Evolutionary conservation across 306 rosid genomes (phyloP), one percentile per base, ranked within the genome.

Genomic region (Vigna angularis): DNA sequence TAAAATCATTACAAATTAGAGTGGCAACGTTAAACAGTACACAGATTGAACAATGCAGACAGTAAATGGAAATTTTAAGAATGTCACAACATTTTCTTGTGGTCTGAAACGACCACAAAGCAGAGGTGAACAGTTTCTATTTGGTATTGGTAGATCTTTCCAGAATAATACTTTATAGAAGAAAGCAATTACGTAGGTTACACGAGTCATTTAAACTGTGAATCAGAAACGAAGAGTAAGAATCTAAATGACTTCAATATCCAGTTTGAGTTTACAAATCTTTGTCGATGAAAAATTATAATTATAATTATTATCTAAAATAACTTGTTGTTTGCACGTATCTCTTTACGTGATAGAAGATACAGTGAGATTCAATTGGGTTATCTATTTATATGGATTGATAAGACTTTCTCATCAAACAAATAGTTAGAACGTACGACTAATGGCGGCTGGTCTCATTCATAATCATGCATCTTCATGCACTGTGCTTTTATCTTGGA

Each of bases 401-500:
- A 72, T 73, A 63, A 69, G 83, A 77, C 71, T 52, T 58, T 61
- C 36, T 32, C 65, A 45, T 56, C n/a, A 58, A 64, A 18, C 48
- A 50, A 73, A 86, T 73, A 30, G 24, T 26, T 59, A 2, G 6
- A 1, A 45, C 1, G 3, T 45, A 45, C 5, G 71, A 51, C 53
- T 64, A 58, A 28, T 71, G 66, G 59, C 52, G 18, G 49, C 65
- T 2, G 1, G 76, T 62, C 84, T 63, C 72, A 67, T 45, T 73
- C 71, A 51, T 66, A 44, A 75, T 73, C 72, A 45, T 76, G 34
- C 72, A 68, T 68, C 26, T 75, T 12, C 79, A 38, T 59, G 65
- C 70, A 38, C 47, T 42, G 48, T 42, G 53, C 7, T 65, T 58
- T 12, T 13, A 12, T 58, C 40, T 58, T 13, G 65, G 65, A 58